Conservation (phyloP, 768 basidiomycete species). For the Tricholoma bakamatsutake region DNA sequence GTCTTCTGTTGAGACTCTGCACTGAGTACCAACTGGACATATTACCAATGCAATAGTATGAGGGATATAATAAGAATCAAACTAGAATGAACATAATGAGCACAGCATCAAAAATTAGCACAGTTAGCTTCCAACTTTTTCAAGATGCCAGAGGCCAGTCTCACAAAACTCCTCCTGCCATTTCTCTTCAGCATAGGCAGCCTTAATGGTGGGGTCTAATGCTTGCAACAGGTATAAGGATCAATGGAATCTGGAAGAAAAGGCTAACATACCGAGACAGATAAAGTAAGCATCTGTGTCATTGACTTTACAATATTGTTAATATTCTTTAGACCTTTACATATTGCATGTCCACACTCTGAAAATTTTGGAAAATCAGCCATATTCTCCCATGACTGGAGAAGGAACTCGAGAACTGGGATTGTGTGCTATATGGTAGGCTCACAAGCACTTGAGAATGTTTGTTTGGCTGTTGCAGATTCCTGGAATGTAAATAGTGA, state of each 20-base stretch:
- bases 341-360: conserved; percentile 2
- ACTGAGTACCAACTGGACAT: too few relatives aligned
- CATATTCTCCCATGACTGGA: conserved; percentile 14
- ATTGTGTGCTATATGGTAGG: conserved; percentile 13
- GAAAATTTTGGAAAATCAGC: conserved; percentile 6
- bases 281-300: conserved; percentile 12
- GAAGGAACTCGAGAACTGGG: conserved; percentile 13
- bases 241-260: background rate
- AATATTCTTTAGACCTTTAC: conserved; percentile 9
- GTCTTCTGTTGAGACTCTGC: too few relatives aligned
- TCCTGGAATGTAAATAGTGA: conserved; percentile 4
- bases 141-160: background rate
- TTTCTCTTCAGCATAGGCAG: conserved; percentile 10
- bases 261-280: conserved; percentile 6
- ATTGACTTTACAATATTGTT: conserved; percentile 3
- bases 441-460: conserved; percentile 9
- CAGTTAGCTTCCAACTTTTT: background rate
- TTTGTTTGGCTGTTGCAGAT: conserved; percentile 12
- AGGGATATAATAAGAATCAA: background rate
- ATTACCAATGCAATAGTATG: background rate
- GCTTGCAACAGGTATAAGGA: conserved; percentile 1
- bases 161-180: conserved; percentile 6
- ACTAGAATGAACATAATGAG: conserved; percentile 1
- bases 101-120: background rate
- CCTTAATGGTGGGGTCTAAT: conserved; percentile 10